phyloP scores from a whole-genome alignment of 805 yeast species.

The Metschnikowia borealis region DNA sequence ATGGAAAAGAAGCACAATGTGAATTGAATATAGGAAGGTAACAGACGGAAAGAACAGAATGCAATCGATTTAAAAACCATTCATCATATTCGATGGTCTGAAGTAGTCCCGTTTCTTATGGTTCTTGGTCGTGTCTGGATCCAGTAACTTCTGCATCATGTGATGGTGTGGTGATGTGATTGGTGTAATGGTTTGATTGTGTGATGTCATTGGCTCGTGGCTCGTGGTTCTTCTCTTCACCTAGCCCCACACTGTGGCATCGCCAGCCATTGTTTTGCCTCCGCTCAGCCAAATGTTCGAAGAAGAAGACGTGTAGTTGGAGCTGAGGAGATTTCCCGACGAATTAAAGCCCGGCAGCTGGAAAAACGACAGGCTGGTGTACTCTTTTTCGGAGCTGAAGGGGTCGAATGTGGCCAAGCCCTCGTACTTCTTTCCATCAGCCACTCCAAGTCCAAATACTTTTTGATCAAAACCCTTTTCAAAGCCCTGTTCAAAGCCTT shows the following conservation, averaged over 20 bases:
- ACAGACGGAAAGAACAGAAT: no score
- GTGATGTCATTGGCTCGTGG: no score
- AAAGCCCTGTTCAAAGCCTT: not conserved
- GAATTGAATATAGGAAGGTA: no score
- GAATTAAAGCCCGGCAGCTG: slow-evolving; percentile 17
- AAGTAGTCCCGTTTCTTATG: no score
- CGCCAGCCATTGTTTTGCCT: slow-evolving; percentile 15
- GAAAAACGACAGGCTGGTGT: slow-evolving; percentile 6
- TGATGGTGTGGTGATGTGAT: no score
- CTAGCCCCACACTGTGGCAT: slow-evolving; percentile 33
- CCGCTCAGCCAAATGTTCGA: slow-evolving; percentile 26
- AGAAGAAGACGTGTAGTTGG: slow-evolving; percentile 12
- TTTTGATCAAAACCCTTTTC: not conserved
- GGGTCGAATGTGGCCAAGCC: slow-evolving; percentile 25
- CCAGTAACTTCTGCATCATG: no score
- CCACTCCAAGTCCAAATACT: not conserved
- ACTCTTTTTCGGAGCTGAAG: slow-evolving; percentile 14
- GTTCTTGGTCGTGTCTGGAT: no score
- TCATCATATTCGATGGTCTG: no score
- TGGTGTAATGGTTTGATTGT: no score
- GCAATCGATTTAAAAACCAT: no score
- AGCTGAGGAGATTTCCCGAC: slow-evolving; percentile 15
- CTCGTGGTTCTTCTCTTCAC: not conserved
- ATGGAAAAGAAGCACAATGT: no score
- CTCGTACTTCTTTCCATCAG: slow-evolving; percentile 7